Evolutionary conservation across 371 early-diverging fungal species (phyloP), one percentile per base, ranked within the genome.

Genomic region (Mucor velutinosus): DNA sequence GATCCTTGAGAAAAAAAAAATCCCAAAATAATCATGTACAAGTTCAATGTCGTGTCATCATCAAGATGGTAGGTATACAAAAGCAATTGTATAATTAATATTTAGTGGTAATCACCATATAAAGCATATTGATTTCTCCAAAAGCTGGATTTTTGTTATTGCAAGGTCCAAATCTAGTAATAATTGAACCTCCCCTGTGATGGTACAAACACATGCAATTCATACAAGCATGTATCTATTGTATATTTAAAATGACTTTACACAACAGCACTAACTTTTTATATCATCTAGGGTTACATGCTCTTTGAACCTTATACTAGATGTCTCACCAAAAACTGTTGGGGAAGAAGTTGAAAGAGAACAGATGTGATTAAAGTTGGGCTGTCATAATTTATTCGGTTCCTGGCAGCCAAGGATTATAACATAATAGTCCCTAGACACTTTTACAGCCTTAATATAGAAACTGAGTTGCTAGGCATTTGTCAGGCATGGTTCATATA

Each of bases 171-270:
- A 47, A 47, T 47, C 21, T 21, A 47, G 47, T 47, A 47, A 47
- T 47, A 47, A 47, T 47, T 47, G 21, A 47, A 47, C 47, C 47
- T 47, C 47, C 47, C 47, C 47, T 47, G 47, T 47, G 47, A 47
- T 47, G 19, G 21, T 47, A 47, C 47, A 47, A 47, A 47, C 47
- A 47, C 47, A 47, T 47, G 47, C 21, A 47, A 21, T 47, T 47
- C 47, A 47, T 47, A 47, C 47, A 47, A 47, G 21, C 21, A 47
- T 19, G n/a, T 45, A n/a, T 47, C 21, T 21, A 47, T 47, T 47
- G 47, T 47, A 21, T 47, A 21, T 21, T n/a, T 21, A 21, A 41
- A 41, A 5, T 41, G 41, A 41, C 17, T 47, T 47, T 47, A 47
- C 47, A 47, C 47, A 47, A 47, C 47, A 47, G 47, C 47, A 47